These are phyloP conservation scores for Hawksworthiomyces lignivorus DNA, from an alignment of 2,329 filamentous ascomycete genomes.

Conservation along the genomic window DNA sequence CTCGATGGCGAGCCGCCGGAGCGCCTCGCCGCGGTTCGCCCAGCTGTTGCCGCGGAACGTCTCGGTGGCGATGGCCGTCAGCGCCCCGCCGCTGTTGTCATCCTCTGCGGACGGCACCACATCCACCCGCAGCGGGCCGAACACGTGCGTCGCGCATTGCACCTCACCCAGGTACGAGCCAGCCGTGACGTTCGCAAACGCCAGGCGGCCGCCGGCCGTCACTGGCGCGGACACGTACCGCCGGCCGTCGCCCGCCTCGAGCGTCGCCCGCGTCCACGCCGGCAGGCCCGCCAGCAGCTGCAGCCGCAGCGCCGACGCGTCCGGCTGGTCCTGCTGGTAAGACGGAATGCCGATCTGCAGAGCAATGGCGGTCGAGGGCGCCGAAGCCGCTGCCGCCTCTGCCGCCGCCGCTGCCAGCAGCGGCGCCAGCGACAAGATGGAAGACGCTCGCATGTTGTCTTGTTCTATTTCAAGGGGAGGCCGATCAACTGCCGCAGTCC, in stretches of 20 bases:
- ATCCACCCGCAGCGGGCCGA: constrained; percentile 75
- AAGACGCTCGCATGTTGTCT: constrained; percentile 5
- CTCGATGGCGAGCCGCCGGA: constrained; percentile 32
- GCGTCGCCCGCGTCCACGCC: constrained; percentile 58
- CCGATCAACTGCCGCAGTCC: no score
- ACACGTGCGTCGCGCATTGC: constrained; percentile 65
- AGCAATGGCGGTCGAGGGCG: constrained; percentile 5
- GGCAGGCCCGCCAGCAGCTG: constrained; percentile 31
- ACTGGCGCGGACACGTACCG: constrained; percentile 52
- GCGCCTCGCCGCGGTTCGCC: constrained; percentile 69
- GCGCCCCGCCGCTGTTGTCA: constrained; percentile 18
- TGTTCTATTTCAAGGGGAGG: no score
- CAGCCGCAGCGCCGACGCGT: not conserved
- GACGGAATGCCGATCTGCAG: constrained; percentile 12
- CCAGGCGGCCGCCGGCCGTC: constrained; percentile 61
- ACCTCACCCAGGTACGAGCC: constrained; percentile 80
- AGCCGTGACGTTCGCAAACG: constrained; percentile 62
- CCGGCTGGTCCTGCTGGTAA: not conserved
- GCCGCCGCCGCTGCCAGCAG: constrained; percentile 7
- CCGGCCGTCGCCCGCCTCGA: constrained; percentile 53
- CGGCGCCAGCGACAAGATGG: not conserved
- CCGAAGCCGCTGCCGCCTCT: not conserved
- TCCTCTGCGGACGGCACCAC: constrained; percentile 29
- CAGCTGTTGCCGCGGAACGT: constrained; percentile 86
- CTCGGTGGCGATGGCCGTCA: constrained; percentile 63